phyloP scores from a whole-genome alignment of 345 rosid species.

The Alliaria petiolata region DNA sequence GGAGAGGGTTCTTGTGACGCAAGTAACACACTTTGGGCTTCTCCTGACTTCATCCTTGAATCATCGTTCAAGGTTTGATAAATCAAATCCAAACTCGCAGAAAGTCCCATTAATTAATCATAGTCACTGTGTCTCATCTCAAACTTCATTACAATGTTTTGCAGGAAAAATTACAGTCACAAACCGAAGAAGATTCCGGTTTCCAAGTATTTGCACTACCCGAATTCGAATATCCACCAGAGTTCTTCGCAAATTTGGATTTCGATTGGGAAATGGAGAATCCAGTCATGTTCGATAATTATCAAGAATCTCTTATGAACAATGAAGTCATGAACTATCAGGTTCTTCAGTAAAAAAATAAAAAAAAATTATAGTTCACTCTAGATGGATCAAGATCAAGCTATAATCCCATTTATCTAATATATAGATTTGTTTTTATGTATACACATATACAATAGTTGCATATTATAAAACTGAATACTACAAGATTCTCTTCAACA shows the following conservation, averaged over 20 bases:
- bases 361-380: no score
- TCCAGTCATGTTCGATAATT: slow-evolving; percentile 1
- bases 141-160: not conserved
- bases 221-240: slow-evolving; percentile 33
- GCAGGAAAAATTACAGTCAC: slow-evolving; percentile 53
- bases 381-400: not conserved
- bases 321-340: no score
- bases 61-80: slow-evolving; percentile 63
- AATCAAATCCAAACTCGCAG: not conserved
- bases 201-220: slow-evolving; percentile 39
- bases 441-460: no score
- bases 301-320: not conserved
- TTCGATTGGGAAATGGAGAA: slow-evolving; percentile 46
- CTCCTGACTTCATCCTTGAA: slow-evolving; percentile 62
- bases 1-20: slow-evolving; percentile 33
- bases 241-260: slow-evolving; percentile 52
- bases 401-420: no score
- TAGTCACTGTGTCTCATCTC: not conserved
- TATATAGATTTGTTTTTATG: no score
- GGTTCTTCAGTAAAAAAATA: no score
- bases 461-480: not conserved
- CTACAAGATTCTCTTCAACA: not conserved
- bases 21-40: slow-evolving; percentile 49
- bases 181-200: slow-evolving; percentile 34
- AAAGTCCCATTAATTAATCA: not conserved